Evolutionary conservation across 1,139 yeast species (phyloP), one percentile per base, ranked within the genome.

Genomic region (Eremothecium coryli): DNA sequence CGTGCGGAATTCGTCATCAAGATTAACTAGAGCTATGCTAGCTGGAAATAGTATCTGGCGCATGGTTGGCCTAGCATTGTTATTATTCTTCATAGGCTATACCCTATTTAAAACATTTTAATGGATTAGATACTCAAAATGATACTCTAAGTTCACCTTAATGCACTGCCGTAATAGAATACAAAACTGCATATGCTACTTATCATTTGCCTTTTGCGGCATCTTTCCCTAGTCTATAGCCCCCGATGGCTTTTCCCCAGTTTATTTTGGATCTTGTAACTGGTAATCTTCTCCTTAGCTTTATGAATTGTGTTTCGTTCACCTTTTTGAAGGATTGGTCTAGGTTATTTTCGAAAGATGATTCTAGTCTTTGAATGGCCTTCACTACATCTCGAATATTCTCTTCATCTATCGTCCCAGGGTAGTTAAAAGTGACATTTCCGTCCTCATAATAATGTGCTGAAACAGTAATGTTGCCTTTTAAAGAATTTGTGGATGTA

Each of bases 391-490:
- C 57, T 18, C 39, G 38, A 2, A 42, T 42, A 3, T 48, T 33
- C 1, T 41, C 32, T 3, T 55, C 52, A 5, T 53, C 54, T 2
- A 70, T 50, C n/a, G 55, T 53, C 36, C 74, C 71, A 7, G 60
- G 58, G 18, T 79, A 72, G 44, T 73, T 76, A 48, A 90, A 70
- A 33, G 93, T 68, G 14, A 90, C 97, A 51, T 90, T 90, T 20
- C 98, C 98, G 48, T 90, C 97, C 61, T 90, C 98, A 55, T 73
- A 90, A 60, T 88, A 90, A 58, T 90, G 98, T 29, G 88, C 81
- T 45, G 82, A 90, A 26, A 86, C 70, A 25, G 61, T 60, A 22
- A 85, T 66, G 10, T 56, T 52, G 4, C 94, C 95, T 2, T 49
- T 47, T 10, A 81, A 46, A 6, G 54, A 38, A 0, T 61, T 58